Base-by-base conservation (phyloP, 2,329 filamentous ascomycete genomes). In the Beauveria varroae region DNA sequence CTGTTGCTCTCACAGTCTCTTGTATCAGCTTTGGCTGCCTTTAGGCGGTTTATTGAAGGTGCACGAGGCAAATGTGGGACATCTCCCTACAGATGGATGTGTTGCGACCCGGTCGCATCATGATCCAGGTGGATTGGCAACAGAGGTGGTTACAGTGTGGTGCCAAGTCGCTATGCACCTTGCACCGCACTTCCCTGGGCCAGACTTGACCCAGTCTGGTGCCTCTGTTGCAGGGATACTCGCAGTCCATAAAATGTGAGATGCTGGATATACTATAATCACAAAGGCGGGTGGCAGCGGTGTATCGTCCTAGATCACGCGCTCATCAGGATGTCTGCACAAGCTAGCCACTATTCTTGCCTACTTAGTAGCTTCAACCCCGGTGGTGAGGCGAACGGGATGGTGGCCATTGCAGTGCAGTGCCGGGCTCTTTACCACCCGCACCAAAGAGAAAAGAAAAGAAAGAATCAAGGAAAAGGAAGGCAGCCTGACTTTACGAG, bases 121-220 rank as follows among this genome's bases (percentile, higher is more conserved):
- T 40, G 53, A 26, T 57, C 53, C 49, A 43, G 37, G 16, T 44
- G 60, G 52, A 37, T 56, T 56, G 60, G 52, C 24, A 62, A 57
- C 44, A 51, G 52, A 37, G 54, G 62, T 63, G 70, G 68, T 70
- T 70, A 68, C 68, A 64, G 67, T 67, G 65, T 66, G 67, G 68
- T 64, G 66, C 63, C 50, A 56, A 44, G 22, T 18, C 51, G 59
- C 59, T 20, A 37, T 22, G 44, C 51, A 56, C 24, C 41, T 46
- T 22, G 9, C 20, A 18, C 9, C n/a, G 30, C 58, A 51, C 22
- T 10, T 59, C 49, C 50, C 49, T 12, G 49, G 50, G 50, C 57
- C 57, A 37, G 57, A 53, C 20, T 20, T 26, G 28, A 60, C 57
- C 41, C 43, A 34, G 30, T 54, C 51, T 55, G 58, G 51, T 52